Base-by-base conservation (phyloP, 352 stramenopile species). In the Phytophthora cryptogea region DNA sequence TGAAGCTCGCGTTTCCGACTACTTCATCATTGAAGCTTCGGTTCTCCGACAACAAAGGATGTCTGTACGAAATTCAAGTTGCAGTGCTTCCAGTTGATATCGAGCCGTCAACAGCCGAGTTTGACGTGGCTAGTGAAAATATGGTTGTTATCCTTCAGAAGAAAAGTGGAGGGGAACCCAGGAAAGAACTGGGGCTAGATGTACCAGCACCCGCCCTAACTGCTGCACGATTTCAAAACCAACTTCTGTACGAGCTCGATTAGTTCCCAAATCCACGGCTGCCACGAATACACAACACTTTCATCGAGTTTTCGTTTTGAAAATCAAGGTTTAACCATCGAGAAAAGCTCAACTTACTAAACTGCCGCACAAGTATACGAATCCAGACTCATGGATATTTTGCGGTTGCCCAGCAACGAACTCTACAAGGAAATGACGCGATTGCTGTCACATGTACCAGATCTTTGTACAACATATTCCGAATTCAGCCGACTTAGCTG, bases 171-270 rank as follows among this genome's bases (percentile, higher is more conserved):
- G 4, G 35, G 42, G 26, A 23, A 14, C 10, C 11, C 16, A 26
- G 42, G 20, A 32, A 44, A 11, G 7, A 33, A 2, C 14, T 23
- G 20, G 5, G 49, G 50, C 17, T 47, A 35, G 26, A 64, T 32
- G 40, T 10, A 8, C 16, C 55, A 17, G 27, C 55, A n/a, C 35
- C 59, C 26, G 8, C 44, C 7, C 45, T 63, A 5, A 41, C 56
- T 1, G 63, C 75, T 28, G 64, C 77, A 31, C 72, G 70, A 26
- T 89, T 89, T 58, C 79, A 89, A 62, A 92, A 92, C 57, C 67
- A 92, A 26, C 57, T 92, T 20, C 62, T 92, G 1, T 89, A 89
- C 53, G 74, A 92, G 50, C 58, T 90, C 17, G 82, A 92, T 47
- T 89, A 59, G 28, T 23, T 23, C n/a, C 36, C 36, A 20, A 16